Evolutionary conservation across 495 filamentous ascomycete species (phyloP), one percentile per base, ranked within the genome.

Genomic region (Usnea hakonensis): DNA sequence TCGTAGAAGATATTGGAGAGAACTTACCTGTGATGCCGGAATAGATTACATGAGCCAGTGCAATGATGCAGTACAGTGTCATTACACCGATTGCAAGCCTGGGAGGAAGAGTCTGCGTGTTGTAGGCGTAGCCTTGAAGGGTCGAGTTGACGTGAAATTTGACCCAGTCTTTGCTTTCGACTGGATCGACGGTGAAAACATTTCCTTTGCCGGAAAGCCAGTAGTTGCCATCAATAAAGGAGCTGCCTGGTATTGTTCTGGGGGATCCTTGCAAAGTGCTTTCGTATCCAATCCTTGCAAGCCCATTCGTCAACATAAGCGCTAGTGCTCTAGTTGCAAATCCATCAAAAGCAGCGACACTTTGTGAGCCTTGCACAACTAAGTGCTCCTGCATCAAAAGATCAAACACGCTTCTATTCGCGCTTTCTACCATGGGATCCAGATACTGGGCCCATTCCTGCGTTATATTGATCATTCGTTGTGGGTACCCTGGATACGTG

Each of bases 301-400:
- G 61, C 5, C 65, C 65, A 30, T 64, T 67, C 23, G 61, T 35
- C 13, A 67, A n/a, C n/a, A n/a, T n/a, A n/a, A n/a, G n/a, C n/a
- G n/a, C n/a, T n/a, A n/a, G n/a, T n/a, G n/a, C n/a, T n/a, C n/a
- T n/a, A n/a, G n/a, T n/a, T n/a, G n/a, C n/a, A n/a, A n/a, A n/a
- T n/a, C n/a, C n/a, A n/a, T n/a, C n/a, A n/a, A n/a, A n/a, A n/a
- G n/a, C n/a, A n/a, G n/a, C n/a, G n/a, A n/a, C n/a, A n/a, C n/a
- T n/a, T n/a, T n/a, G n/a, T n/a, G n/a, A n/a, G n/a, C n/a, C n/a
- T n/a, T n/a, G n/a, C 7, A 3, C 7, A 21, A 5, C 0, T n/a
- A n/a, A n/a, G 17, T 17, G 0, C 13, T 1, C 2, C 11, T 7
- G 28, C 57, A 65, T 55, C 8, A 61, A 17, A 38, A n/a, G n/a